phyloP scores from a whole-genome alignment of 179 eudicot species.

The Actinidia arguta region DNA sequence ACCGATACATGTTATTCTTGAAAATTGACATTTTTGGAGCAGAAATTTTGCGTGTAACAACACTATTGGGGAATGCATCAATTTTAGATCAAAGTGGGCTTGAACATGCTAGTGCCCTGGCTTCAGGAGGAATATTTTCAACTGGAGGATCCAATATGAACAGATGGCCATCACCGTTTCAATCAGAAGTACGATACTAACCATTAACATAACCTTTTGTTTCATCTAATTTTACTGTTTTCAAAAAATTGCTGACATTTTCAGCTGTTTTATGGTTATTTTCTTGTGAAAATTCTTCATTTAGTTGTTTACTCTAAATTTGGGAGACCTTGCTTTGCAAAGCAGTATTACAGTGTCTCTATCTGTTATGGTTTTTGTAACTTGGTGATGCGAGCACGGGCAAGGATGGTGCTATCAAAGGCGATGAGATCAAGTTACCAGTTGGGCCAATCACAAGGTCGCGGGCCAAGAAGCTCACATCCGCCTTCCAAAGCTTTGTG shows the following conservation, averaged over 20 bases:
- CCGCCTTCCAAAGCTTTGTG: too few relatives aligned
- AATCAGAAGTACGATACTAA: conserved; percentile 99
- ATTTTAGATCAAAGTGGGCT: conserved; percentile 98
- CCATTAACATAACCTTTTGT: conserved; percentile 90
- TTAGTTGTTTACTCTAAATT: neutral
- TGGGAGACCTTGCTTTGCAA: neutral
- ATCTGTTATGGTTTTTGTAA: conserved; percentile 4
- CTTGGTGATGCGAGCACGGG: too few relatives aligned
- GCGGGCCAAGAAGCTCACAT: too few relatives aligned
- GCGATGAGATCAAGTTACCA: too few relatives aligned
- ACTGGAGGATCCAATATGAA: conserved; percentile 93
- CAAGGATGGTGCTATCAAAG: too few relatives aligned
- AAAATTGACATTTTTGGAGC: conserved; percentile 95
- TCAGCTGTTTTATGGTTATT: conserved; percentile 17
- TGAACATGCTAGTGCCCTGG: conserved; percentile 98
- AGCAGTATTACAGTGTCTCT: conserved; percentile 7
- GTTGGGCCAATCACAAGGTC: too few relatives aligned
- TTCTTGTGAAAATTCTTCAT: neutral
- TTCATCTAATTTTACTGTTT: conserved; percentile 70
- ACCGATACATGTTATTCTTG: conserved; percentile 98
- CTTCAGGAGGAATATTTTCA: conserved; percentile 95
- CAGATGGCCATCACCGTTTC: conserved; percentile 97
- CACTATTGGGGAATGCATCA: conserved; percentile 99
- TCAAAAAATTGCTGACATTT: conserved; percentile 53
- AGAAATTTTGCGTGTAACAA: conserved; percentile 99